phyloP scores from a whole-genome alignment of 2,329 filamentous ascomycete genomes.

The Calonectria leucothoes region DNA sequence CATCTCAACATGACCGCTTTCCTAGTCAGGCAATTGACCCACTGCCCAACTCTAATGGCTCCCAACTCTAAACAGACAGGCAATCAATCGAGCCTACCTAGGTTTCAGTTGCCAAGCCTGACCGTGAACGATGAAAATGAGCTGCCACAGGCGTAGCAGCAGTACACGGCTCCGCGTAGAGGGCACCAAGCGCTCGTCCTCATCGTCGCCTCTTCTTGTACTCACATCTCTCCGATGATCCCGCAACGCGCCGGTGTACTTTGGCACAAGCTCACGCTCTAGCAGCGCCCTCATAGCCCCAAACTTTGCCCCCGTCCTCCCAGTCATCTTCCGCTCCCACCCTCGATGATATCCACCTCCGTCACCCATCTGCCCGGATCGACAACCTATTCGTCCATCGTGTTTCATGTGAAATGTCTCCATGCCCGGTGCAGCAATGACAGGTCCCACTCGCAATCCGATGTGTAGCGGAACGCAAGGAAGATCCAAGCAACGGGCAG shows the following conservation, averaged over 20 bases:
- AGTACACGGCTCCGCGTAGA: neutral
- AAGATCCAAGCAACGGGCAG: neutral
- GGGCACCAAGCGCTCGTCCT: neutral
- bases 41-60: neutral
- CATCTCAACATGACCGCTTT: neutral
- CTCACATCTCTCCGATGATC: neutral
- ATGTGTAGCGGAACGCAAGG: neutral
- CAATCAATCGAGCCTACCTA: neutral
- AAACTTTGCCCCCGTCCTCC: neutral
- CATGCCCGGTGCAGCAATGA: neutral
- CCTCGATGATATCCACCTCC: neutral
- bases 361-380: conserved; percentile 2
- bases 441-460: neutral
- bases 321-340: neutral
- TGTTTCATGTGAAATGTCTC: neutral
- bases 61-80: neutral
- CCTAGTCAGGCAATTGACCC: neutral
- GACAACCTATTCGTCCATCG: neutral
- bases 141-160: neutral
- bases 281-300: neutral
- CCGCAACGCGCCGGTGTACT: no score
- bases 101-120: neutral
- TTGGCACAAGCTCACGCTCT: neutral
- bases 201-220: neutral
- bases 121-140: neutral